These are phyloP conservation scores for Kurtzmaniella fragi DNA, from an alignment of 805 yeast species.

Conservation along the genomic window DNA sequence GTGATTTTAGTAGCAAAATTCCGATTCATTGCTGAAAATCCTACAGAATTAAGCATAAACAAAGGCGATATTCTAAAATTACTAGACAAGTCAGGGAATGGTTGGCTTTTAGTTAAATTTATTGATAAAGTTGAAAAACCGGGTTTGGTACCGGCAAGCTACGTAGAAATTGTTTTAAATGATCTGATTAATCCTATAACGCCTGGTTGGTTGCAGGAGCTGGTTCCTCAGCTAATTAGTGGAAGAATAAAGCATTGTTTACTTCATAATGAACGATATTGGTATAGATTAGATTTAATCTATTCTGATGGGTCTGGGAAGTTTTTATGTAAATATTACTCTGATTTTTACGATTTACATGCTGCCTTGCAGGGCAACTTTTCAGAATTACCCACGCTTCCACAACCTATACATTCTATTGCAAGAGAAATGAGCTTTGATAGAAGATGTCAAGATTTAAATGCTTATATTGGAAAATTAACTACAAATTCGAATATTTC, in stretches of 20 bases:
- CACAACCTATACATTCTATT: slow-evolving; percentile 42
- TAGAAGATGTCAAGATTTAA: slow-evolving; percentile 36
- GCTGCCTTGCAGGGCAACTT: slow-evolving; percentile 21
- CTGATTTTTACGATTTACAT: slow-evolving; percentile 47
- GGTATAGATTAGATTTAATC: slow-evolving; percentile 45
- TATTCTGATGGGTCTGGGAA: slow-evolving; percentile 30
- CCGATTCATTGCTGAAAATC: slow-evolving; percentile 39
- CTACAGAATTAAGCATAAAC: slow-evolving; percentile 39
- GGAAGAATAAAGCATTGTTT: slow-evolving; percentile 5
- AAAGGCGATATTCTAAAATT: slow-evolving; percentile 52
- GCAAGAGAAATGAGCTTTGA: slow-evolving; percentile 13
- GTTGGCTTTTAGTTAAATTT: slow-evolving; percentile 55
- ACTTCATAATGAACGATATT: slow-evolving; percentile 38
- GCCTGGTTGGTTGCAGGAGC: slow-evolving; percentile 28
- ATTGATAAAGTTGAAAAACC: slow-evolving; percentile 40
- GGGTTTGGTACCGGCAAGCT: slow-evolving; percentile 50
- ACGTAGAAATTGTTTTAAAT: slow-evolving; percentile 43
- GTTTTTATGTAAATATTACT: slow-evolving; percentile 44
- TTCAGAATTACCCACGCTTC: slow-evolving; percentile 34
- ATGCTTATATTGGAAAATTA: slow-evolving; percentile 33
- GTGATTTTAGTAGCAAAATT: slow-evolving; percentile 42
- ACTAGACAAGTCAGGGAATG: slow-evolving; percentile 43
- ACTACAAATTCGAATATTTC: slow-evolving; percentile 14
- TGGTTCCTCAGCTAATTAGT: background rate
- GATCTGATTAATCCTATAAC: slow-evolving; percentile 35